phyloP scores from a whole-genome alignment of 495 filamentous ascomycete genomes.

The Trichoderma asperelloides region DNA sequence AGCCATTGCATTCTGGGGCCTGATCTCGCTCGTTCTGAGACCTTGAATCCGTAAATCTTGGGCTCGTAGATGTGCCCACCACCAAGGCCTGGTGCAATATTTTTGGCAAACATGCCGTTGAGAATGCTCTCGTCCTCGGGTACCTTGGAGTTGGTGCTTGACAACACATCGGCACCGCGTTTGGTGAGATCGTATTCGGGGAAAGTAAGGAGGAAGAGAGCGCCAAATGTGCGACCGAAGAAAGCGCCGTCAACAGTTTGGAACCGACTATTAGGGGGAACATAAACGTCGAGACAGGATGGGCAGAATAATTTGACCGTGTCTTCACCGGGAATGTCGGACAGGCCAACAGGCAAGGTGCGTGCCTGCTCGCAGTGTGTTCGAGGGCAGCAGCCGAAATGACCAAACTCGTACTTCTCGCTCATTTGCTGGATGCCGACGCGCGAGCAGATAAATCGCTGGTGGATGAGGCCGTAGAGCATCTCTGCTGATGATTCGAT shows the following conservation, averaged over 20 bases:
- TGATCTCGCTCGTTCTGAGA: constrained; percentile 74
- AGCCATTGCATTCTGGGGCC: constrained; percentile 97
- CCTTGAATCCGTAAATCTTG: constrained; percentile 91
- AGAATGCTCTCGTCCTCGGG: constrained; percentile 45
- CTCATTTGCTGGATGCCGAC: constrained; percentile 98
- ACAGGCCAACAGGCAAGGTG: constrained; percentile 85
- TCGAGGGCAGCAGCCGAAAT: constrained; percentile 89
- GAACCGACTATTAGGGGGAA: constrained; percentile 92
- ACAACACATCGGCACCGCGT: constrained; percentile 35
- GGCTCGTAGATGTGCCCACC: constrained; percentile 81
- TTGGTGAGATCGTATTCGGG: constrained; percentile 79
- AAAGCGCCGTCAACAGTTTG: constrained; percentile 98
- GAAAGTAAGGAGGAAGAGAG: constrained; percentile 95
- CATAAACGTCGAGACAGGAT: constrained; percentile 92
- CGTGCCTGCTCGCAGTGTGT: constrained; percentile 80
- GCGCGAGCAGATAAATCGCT: constrained; percentile 95
- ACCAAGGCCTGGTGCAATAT: constrained; percentile 83
- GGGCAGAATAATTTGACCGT: constrained; percentile 98
- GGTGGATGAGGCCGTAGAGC: constrained; percentile 95
- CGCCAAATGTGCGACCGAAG: constrained; percentile 91
- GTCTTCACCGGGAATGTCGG: constrained; percentile 89
- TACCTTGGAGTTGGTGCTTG: constrained; percentile 19
- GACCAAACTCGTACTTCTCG: constrained; percentile 92
- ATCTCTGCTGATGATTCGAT: constrained; percentile 96
- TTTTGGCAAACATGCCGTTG: constrained; percentile 75